phyloP scores from a whole-genome alignment of 2,329 filamentous ascomycete genomes.

The Aspergillus aculeatus region DNA sequence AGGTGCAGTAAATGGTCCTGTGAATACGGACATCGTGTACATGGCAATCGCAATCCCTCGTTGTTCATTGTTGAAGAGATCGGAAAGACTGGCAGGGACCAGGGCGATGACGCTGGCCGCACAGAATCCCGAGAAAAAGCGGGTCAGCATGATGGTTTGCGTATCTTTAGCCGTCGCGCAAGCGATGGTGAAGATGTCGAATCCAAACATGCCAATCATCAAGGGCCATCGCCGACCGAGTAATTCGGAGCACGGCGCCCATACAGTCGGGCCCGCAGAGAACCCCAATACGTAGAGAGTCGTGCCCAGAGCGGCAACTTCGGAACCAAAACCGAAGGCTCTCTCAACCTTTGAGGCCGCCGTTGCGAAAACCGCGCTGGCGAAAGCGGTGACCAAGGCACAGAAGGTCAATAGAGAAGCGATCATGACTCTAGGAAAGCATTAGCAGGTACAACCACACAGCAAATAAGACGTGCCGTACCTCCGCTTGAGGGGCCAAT shows the following conservation, averaged over 20 bases:
- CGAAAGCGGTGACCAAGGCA: slow-evolving; percentile 47
- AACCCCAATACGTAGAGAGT: slow-evolving; percentile 51
- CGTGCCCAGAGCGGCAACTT: slow-evolving; percentile 46
- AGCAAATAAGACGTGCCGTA: slow-evolving; percentile 5
- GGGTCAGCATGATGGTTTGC: slow-evolving; percentile 38
- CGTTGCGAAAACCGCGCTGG: slow-evolving; percentile 63
- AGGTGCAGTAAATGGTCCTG: slow-evolving; percentile 47
- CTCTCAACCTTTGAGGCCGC: slow-evolving; percentile 56
- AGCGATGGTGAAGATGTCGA: slow-evolving; percentile 47
- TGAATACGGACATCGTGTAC: slow-evolving; percentile 49
- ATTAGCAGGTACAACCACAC: neutral
- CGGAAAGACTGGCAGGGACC: slow-evolving; percentile 43
- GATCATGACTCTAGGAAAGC: slow-evolving; percentile 12
- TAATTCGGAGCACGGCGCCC: slow-evolving; percentile 61
- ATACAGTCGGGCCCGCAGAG: slow-evolving; percentile 59
- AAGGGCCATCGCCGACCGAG: slow-evolving; percentile 56
- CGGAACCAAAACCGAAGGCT: slow-evolving; percentile 44
- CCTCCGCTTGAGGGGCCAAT: slow-evolving; percentile 51
- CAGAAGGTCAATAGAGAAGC: slow-evolving; percentile 19
- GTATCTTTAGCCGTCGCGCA: slow-evolving; percentile 42
- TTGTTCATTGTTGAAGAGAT: slow-evolving; percentile 49
- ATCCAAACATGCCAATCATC: slow-evolving; percentile 41
- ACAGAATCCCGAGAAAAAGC: slow-evolving; percentile 48
- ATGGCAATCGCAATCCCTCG: slow-evolving; percentile 43
- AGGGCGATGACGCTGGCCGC: slow-evolving; percentile 42